Evolutionary conservation across 345 rosid genomes (phyloP).

Genomic region (Combretum micranthum): DNA sequence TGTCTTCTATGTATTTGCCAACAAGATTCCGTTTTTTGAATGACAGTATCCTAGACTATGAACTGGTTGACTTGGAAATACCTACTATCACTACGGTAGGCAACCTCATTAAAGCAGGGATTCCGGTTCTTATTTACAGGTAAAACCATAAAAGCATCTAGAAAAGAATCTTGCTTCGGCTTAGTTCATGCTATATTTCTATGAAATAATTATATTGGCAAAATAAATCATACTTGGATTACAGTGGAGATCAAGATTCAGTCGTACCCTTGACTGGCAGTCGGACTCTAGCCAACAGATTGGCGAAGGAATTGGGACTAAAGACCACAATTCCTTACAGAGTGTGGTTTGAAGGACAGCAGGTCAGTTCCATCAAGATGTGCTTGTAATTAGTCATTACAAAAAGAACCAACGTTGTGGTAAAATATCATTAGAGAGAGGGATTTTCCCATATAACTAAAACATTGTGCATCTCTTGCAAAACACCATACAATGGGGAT

Average conservation of each 20-base stretch:
- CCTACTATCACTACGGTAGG: constrained; percentile 68
- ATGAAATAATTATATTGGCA: too few species aligned
- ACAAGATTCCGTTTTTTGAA: background rate
- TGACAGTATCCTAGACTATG: constrained; percentile 67
- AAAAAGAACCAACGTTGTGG: background rate
- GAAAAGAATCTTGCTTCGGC: too few species aligned
- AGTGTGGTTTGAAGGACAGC: constrained; percentile 90
- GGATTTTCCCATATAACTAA: background rate
- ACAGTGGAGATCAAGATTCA: constrained; percentile 98
- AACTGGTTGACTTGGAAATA: constrained; percentile 65
- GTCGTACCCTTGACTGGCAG: constrained; percentile 89
- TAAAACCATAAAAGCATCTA: constrained; percentile 12
- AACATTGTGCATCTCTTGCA: too few species aligned
- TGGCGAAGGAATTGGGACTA: constrained; percentile 54
- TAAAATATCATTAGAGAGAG: background rate
- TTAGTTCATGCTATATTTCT: too few species aligned
- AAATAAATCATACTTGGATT: constrained; percentile 3
- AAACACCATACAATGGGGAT: too few species aligned
- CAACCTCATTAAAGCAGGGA: constrained; percentile 57
- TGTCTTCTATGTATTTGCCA: background rate
- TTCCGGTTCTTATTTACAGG: constrained; percentile 90
- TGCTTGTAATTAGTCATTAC: background rate
- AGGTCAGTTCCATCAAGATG: constrained; percentile 32
- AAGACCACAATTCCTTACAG: constrained; percentile 62
- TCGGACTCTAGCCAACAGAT: constrained; percentile 47